These are phyloP conservation scores for Aureobasidium sp. DNA, from an alignment of 2,329 filamentous ascomycete species.

Conservation along the genomic window DNA sequence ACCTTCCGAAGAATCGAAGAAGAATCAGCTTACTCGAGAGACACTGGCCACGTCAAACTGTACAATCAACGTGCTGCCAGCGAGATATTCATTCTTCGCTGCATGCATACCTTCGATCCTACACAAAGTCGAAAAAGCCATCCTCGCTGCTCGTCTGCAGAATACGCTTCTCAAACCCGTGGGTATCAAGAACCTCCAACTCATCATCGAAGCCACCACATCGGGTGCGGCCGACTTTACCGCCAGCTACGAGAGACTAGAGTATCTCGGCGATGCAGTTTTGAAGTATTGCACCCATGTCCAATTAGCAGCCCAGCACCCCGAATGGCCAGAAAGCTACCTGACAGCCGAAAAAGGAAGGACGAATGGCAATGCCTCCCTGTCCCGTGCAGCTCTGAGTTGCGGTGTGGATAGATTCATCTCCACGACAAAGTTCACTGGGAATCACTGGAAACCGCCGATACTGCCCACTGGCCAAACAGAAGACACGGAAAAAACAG, in stretches of 20 bases:
- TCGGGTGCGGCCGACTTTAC: slow-evolving; percentile 51
- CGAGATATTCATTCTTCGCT: slow-evolving; percentile 39
- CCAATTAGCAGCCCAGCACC: slow-evolving; percentile 53
- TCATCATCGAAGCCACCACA: slow-evolving; percentile 62
- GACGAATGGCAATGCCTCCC: slow-evolving; percentile 54
- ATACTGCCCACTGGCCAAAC: slow-evolving; percentile 37
- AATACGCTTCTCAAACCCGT: slow-evolving; percentile 46
- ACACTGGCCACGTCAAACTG: slow-evolving; percentile 40
- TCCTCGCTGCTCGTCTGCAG: slow-evolving; percentile 55
- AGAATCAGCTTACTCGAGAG: not conserved
- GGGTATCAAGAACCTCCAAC: slow-evolving; percentile 42
- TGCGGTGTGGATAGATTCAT: slow-evolving; percentile 65
- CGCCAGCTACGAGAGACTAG: slow-evolving; percentile 70
- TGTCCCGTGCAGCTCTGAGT: slow-evolving; percentile 55
- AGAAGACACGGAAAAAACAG: slow-evolving; percentile 23
- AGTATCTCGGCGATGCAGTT: slow-evolving; percentile 78
- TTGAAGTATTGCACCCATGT: slow-evolving; percentile 66
- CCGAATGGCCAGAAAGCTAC: slow-evolving; percentile 65
- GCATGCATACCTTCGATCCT: slow-evolving; percentile 65
- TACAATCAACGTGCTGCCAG: slow-evolving; percentile 38
- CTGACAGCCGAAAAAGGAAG: slow-evolving; percentile 59
- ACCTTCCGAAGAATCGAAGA: slow-evolving; percentile 5
- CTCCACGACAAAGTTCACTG: slow-evolving; percentile 57
- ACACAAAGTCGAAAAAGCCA: slow-evolving; percentile 55
- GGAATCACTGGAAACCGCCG: slow-evolving; percentile 61